Base-by-base conservation (phyloP, 352 stramenopile species). In the Pythium dissotocum region DNA sequence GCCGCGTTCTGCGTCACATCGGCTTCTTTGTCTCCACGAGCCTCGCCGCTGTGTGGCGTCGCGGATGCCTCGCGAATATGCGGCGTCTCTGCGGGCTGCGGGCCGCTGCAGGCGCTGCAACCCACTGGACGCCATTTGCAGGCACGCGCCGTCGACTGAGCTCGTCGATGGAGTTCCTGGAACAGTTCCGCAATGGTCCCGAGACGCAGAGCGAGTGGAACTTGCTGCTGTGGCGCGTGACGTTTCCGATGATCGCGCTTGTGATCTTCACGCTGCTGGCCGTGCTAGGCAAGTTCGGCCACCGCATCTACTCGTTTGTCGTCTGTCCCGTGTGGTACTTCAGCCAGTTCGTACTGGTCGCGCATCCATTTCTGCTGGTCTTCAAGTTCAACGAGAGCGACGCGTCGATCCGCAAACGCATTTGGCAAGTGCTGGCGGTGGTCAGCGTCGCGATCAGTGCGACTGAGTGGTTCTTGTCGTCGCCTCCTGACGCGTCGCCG, bases 141-240 rank as follows among this genome's bases (percentile, higher is more conserved):
- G 65, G 55, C 48, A 61, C 65, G 28, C 56, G 65, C 6, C 61
- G 61, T 18, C 58, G 54, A 1, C 46, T 71, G 6, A 71, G 63
- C 30, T 67, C 65, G 36, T 71, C 80, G 16, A 68, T 91, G 61
- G 82, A 79, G 60, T 80, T 93, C 58, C 73, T 94, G 36, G 81
- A 91, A 61, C 83, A 88, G 61, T 93, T 91, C 65, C 79, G 81
- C 13, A 81, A 85, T 6, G 86, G 83, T 0, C 86, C 86, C 0
- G 84, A 89, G 61, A 85, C 76, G 2, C 82, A 94, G 38, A 94
- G 80, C 74, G 87, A 94, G 65, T 92, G 87, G 84, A 91, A 94
- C 57, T 49, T 95, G 49, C 61, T 93, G 12, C 67, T 91, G 16
- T 95, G 87, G 87, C 84, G 86, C 65, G 80, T 89, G 49, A 91